A percentile compares a stretch with the other conserved stretches of the same genome.
These are phyloP conservation scores for Colletotrichum sp. DNA, from an alignment of 2,329 filamentous ascomycete species.

Conservation along the genomic window DNA sequence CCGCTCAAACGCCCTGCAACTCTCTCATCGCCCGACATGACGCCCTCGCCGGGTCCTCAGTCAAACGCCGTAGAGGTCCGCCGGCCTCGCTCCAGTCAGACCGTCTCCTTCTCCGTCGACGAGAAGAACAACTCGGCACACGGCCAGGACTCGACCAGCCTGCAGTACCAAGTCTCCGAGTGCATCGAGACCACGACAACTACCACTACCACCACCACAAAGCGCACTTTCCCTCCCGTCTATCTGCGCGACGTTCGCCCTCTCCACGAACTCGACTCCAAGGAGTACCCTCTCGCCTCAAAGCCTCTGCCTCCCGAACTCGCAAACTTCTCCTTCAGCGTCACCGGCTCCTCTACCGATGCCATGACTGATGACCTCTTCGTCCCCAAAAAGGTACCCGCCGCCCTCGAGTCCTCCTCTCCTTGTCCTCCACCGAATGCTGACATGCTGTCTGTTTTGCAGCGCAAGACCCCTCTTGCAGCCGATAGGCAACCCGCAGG, in stretches of 20 bases:
- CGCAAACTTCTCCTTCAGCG: constrained; percentile 75
- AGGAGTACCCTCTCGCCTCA: constrained; percentile 87
- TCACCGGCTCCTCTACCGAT: constrained; percentile 54
- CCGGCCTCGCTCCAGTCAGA: constrained; percentile 44
- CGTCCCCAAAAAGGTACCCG: constrained; percentile 6
- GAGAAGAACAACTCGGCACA: constrained; percentile 37
- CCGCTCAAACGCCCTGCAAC: neutral
- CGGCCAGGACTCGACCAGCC: constrained; percentile 36
- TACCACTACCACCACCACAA: constrained; percentile 91
- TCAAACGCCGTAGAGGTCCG: constrained; percentile 24
- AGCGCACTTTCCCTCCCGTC: constrained; percentile 83
- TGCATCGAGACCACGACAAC: constrained; percentile 75
- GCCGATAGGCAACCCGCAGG: constrained; percentile 6
- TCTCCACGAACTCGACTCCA: constrained; percentile 77
- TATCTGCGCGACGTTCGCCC: constrained; percentile 76
- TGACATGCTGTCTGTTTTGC: neutral
- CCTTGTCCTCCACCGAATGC: neutral
- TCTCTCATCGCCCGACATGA: constrained; percentile 34
- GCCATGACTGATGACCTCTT: neutral
- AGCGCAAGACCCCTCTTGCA: constrained; percentile 14
- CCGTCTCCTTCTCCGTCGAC: constrained; percentile 53
- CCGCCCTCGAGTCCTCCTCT: neutral
- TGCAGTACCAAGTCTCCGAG: constrained; percentile 65
- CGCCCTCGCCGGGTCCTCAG: constrained; percentile 35
- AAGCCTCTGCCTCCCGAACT: constrained; percentile 83